Evolutionary conservation across 495 filamentous ascomycete species (phyloP).

Genomic region (Opeltia flavorubescens): DNA sequence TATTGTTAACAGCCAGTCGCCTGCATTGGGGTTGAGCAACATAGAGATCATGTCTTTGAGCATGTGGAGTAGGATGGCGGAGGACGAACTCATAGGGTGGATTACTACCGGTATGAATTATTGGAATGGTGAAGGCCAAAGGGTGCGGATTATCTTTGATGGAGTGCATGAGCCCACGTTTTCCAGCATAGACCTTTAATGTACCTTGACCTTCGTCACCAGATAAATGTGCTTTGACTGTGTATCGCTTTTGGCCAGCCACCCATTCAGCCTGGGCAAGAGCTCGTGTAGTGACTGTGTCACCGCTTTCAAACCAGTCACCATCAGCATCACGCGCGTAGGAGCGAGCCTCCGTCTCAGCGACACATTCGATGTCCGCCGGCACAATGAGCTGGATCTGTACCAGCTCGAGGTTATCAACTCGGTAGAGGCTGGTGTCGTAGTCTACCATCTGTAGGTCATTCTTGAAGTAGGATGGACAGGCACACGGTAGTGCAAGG

Average conservation of each 20-base stretch:
- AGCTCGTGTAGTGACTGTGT: conserved; percentile 63
- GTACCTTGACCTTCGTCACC: conserved; percentile 78
- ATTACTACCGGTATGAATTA: conserved; percentile 80
- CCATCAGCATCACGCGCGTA: conserved; percentile 76
- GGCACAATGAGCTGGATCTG: conserved; percentile 82
- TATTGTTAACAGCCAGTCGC: conserved; percentile 79
- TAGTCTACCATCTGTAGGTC: conserved; percentile 66
- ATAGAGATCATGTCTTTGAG: conserved; percentile 91
- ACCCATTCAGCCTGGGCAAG: conserved; percentile 89
- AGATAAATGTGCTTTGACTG: conserved; percentile 79
- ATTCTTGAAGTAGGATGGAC: conserved; percentile 80
- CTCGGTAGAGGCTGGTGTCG: conserved; percentile 71
- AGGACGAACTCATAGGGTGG: conserved; percentile 86
- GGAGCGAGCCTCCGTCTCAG: conserved; percentile 75
- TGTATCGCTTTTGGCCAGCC: conserved; percentile 73
- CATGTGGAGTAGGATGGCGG: conserved; percentile 91
- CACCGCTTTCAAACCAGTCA: conserved; percentile 86
- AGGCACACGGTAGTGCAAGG: conserved; percentile 69
- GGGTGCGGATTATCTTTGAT: conserved; percentile 89
- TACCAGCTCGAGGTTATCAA: conserved; percentile 84
- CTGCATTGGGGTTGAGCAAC: conserved; percentile 89
- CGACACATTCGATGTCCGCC: conserved; percentile 77
- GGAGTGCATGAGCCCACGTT: conserved; percentile 87
- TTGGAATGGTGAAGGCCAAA: conserved; percentile 78
- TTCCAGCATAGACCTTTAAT: conserved; percentile 90